Base-by-base conservation (phyloP, 345 rosid species). In the Triadica sebifera region DNA sequence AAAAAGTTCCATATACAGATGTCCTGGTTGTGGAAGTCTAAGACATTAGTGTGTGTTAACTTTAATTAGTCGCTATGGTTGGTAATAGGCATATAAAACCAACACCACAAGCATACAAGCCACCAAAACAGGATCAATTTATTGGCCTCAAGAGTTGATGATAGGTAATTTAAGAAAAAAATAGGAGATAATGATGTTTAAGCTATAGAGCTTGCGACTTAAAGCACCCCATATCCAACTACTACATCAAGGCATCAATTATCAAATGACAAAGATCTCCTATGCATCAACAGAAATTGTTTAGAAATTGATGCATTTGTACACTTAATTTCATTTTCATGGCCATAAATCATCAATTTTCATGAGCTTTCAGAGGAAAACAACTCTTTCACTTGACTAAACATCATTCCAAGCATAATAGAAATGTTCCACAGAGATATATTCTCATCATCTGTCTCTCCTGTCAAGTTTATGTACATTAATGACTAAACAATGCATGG, bases 101-200 rank as follows among this genome's bases (percentile, higher is more conserved):
- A 29, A 29, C 34, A 29, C 34, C 34, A n/a, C n/a, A n/a, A n/a
- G n/a, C n/a, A 22, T 37, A 57, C 22, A 56, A 20, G 57, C 57
- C 43, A 15, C 74, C 57, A 70, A 43, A 17, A 10, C 20, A 43
- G 16, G 25, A 17, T 7, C 25, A 43, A 43, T 65, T 65, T 12
- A 64, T 24, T 53, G 34, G 71, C 71, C 77, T 55, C 51, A 11
- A 41, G 43, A 39, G 45, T 65, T 41, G 71, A 51, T 22, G 63
- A 50, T 15, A n/a, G 15, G n/a, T 52, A 73, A 52, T 0, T 41
- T 17, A 13, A 56, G 67, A 16, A 19, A 43, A n/a, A 24, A 39
- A 47, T 2, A 6, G 17, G 4, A 29, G 16, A 10, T 6, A 12
- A 38, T 4, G 20, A 20, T 51, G 61, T 46, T 71, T n/a, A 29